phyloP scores from a whole-genome alignment of 768 basidiomycete genomes.

The Artomyces pyxidatus region DNA sequence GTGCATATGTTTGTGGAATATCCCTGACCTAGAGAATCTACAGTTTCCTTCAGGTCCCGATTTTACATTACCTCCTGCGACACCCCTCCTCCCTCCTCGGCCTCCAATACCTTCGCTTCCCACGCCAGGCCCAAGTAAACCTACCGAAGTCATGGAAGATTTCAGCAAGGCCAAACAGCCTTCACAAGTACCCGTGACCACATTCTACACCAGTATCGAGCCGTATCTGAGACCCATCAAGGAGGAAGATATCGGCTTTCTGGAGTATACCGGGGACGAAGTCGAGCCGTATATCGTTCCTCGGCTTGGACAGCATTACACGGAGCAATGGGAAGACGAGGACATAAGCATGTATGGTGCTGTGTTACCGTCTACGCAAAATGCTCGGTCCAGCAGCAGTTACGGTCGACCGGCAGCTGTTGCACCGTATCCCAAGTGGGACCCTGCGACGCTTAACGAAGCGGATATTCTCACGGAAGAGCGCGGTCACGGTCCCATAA shows the following conservation, averaged over 20 bases:
- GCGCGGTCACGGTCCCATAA: conserved; percentile 79
- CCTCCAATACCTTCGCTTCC: conserved; percentile 59
- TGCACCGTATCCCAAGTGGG: conserved; percentile 65
- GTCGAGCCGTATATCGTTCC: conserved; percentile 83
- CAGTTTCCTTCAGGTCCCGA: conserved; percentile 41
- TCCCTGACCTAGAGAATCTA: too few species aligned
- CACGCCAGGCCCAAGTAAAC: conserved; percentile 73
- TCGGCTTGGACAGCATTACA: conserved; percentile 79
- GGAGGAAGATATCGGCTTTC: conserved; percentile 93
- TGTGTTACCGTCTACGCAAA: conserved; percentile 33
- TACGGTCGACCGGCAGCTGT: conserved; percentile 27
- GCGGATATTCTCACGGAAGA: conserved; percentile 62
- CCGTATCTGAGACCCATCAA: conserved; percentile 83
- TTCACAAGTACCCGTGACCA: conserved; percentile 55
- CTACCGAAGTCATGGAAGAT: conserved; percentile 80
- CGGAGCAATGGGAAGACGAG: conserved; percentile 90
- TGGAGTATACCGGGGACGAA: conserved; percentile 88
- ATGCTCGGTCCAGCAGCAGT: conserved; percentile 27
- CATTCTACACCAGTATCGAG: conserved; percentile 86
- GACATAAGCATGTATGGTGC: conserved; percentile 50
- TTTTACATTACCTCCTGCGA: conserved; percentile 46
- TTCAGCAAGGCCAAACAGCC: conserved; percentile 81
- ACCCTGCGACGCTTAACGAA: conserved; percentile 75
- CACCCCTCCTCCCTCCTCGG: conserved; percentile 47
- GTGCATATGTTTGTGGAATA: too few species aligned